Conservation (phyloP, 805 yeast genomes). For the Yamadazyma sp. region DNA sequence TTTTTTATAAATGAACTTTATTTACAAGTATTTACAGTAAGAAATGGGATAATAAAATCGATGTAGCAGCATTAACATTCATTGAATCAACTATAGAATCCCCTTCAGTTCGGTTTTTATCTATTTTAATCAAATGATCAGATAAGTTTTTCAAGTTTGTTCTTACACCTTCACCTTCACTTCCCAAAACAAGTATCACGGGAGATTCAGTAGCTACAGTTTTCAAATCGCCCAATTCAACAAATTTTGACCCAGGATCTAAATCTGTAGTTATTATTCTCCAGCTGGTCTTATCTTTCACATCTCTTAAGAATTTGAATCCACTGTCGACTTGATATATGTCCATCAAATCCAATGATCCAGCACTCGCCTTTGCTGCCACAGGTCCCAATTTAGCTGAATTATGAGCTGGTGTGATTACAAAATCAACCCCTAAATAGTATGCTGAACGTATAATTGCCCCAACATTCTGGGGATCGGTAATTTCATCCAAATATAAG, state of each 20-base stretch:
- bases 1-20: no score
- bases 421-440: constrained; percentile 78
- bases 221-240: constrained; percentile 43
- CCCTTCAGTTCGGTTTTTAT: constrained; percentile 26
- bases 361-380: constrained; percentile 78
- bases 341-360: constrained; percentile 74
- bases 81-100: constrained; percentile 62
- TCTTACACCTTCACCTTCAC: constrained; percentile 82
- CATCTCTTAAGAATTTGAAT: constrained; percentile 55
- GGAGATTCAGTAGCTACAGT: constrained; percentile 51
- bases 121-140: constrained; percentile 47
- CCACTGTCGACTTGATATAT: constrained; percentile 60
- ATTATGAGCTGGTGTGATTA: constrained; percentile 65
- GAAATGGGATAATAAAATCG: constrained; percentile 46
- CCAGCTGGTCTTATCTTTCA: constrained; percentile 61
- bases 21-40: constrained; percentile 1
- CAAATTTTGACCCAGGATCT: constrained; percentile 26
- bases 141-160: constrained; percentile 58
- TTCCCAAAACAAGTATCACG: constrained; percentile 71
- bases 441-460: constrained; percentile 78
- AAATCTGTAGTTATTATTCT: constrained; percentile 60
- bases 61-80: constrained; percentile 89
- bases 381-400: constrained; percentile 75
- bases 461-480: constrained; percentile 87
- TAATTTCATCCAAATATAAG: constrained; percentile 69